These are phyloP conservation scores for Cunninghamia lanceolata DNA, from an alignment of 75 land plant species.

Conservation along the genomic window DNA sequence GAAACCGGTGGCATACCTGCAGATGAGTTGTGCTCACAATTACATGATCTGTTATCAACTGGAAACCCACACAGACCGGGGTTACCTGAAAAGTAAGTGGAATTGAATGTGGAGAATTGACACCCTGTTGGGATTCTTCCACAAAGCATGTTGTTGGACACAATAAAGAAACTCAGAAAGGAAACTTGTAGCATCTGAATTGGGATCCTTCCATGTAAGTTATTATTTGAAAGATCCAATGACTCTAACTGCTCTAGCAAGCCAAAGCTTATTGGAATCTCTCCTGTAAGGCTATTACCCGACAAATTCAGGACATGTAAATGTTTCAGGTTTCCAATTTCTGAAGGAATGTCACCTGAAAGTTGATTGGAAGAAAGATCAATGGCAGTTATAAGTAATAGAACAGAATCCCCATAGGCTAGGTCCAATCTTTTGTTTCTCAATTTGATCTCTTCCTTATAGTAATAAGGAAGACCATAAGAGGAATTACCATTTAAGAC, in stretches of 20 bases:
- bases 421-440: not conserved
- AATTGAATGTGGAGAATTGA: not conserved
- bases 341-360: conserved; percentile 5
- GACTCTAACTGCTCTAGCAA: not conserved
- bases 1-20: too few species aligned
- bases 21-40: too few species aligned
- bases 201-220: conserved; percentile 4
- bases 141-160: conserved; percentile 11
- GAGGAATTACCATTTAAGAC: not conserved
- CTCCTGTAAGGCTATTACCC: not conserved
- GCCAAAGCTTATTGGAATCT: not conserved
- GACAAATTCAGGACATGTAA: conserved; percentile 1
- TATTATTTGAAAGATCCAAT: conserved; percentile 7
- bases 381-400: not conserved
- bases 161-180: not conserved
- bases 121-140: not conserved
- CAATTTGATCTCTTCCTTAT: not conserved
- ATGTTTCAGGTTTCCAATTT: not conserved
- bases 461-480: not conserved
- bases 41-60: too few species aligned
- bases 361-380: conserved; percentile 12
- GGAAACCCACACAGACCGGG: not conserved
- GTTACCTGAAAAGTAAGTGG: not conserved
- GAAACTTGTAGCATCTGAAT: not conserved
- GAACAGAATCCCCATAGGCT: not conserved